Evolutionary conservation across 768 basidiomycete genomes (phyloP), one percentile per base, ranked within the genome.

Genomic region (Tylopilus subfusipes): DNA sequence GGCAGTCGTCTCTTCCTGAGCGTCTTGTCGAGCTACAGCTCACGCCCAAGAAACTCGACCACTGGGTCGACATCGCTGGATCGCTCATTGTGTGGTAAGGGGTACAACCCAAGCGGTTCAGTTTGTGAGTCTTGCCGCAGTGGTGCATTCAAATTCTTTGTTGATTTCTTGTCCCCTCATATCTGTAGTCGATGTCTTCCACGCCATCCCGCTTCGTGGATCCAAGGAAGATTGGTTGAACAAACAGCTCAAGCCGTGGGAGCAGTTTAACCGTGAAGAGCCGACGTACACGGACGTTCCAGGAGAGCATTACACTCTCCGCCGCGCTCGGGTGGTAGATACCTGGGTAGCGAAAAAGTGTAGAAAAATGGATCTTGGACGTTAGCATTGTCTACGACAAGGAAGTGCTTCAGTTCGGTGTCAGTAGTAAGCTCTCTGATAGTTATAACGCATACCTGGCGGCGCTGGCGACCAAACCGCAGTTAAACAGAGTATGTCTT

Each of bases 71-170:
- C 46, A 64, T 70, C 8, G 68, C 67, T 0, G 64, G 66, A 1
- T 68, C 68, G 8, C n/a, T 68, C 34, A 70, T 68, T 51, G 55
- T 68, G 68, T 30, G 68, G 68, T 1, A 70, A 70, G 56, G 38
- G 46, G 2, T 68, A 70, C 52, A 50, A 64, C n/a, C 68, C 68
- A 0, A 27, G 50, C 1, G 22, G 57, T 11, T 70, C 68, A 36
- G 66, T 68, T 13, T 57, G 67, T 68, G 46, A 59, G 67, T 70
- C 19, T n/a, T n/a, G n/a, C n/a, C n/a, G n/a, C n/a, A n/a, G n/a
- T n/a, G n/a, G n/a, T n/a, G n/a, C n/a, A n/a, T n/a, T n/a, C n/a
- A n/a, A n/a, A n/a, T n/a, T n/a, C n/a, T n/a, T n/a, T n/a, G n/a
- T n/a, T n/a, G n/a, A n/a, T n/a, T n/a, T n/a, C n/a, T n/a, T n/a